These are phyloP conservation scores for Conringia planisiliqua DNA, from an alignment of 345 rosid species.

Conservation along the genomic window DNA sequence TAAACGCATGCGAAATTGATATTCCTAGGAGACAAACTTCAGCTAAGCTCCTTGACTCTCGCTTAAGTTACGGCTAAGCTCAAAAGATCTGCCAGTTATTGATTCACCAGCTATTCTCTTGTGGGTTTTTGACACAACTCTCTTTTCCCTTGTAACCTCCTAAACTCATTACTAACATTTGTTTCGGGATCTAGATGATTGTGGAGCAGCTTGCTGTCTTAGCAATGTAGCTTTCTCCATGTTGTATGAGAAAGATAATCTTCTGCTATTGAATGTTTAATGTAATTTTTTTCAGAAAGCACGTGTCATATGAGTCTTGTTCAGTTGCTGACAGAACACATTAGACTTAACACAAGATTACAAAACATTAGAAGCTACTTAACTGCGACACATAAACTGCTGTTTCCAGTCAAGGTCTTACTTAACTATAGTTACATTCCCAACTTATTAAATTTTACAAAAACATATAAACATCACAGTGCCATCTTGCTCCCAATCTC, in stretches of 20 bases:
- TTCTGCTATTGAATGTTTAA: not conserved
- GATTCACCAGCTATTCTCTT: not conserved
- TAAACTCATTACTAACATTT: constrained; percentile 10
- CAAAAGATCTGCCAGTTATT: not conserved
- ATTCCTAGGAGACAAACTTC: constrained; percentile 29
- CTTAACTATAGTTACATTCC: constrained; percentile 22
- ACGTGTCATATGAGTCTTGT: not conserved
- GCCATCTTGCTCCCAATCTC: constrained; percentile 7
- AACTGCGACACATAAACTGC: not conserved
- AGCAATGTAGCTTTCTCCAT: constrained; percentile 9
- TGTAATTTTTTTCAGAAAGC: not conserved
- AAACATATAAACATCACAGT: constrained; percentile 12
- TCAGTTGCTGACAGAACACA: not conserved
- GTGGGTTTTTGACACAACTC: not conserved
- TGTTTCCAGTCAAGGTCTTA: constrained; percentile 22
- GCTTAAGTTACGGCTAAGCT: constrained; percentile 35
- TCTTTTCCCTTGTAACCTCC: constrained; percentile 10
- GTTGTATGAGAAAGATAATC: constrained; percentile 21
- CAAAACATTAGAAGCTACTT: constrained; percentile 14
- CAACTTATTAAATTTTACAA: constrained; percentile 11
- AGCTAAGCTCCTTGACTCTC: constrained; percentile 25
- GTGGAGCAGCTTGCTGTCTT: constrained; percentile 21
- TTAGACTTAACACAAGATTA: not conserved
- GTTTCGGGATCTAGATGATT: not conserved
- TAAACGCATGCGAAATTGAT: constrained; percentile 71